Evolutionary conservation across 441 rosid genomes (phyloP).

Genomic region (Dalechampia spathulata): DNA sequence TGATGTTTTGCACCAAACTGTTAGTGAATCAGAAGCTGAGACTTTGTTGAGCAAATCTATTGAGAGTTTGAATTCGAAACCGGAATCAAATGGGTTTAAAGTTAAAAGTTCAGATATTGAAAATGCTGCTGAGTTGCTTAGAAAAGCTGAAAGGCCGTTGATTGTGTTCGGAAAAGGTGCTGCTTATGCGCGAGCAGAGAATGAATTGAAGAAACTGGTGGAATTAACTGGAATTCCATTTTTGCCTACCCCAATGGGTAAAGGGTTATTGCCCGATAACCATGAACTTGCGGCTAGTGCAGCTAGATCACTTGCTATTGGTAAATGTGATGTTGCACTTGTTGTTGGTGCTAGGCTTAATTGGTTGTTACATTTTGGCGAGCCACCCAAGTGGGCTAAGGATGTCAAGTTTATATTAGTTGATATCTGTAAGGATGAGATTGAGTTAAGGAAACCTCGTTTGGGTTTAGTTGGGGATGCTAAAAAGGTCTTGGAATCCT

Average conservation of each 20-base stretch:
- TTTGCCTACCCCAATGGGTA: slow-evolving; percentile 94
- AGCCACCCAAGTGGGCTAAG: slow-evolving; percentile 80
- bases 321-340: slow-evolving; percentile 86
- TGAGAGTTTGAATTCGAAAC: slow-evolving; percentile 10
- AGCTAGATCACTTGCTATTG: slow-evolving; percentile 88
- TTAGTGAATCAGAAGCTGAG: slow-evolving; percentile 62
- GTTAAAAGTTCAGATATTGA: slow-evolving; percentile 42
- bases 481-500: slow-evolving; percentile 45
- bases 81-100: slow-evolving; percentile 1
- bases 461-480: slow-evolving; percentile 84
- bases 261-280: slow-evolving; percentile 81
- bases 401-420: slow-evolving; percentile 78
- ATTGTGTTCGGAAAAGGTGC: slow-evolving; percentile 93
- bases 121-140: slow-evolving; percentile 50
- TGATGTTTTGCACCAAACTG: slow-evolving; percentile 71
- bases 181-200: slow-evolving; percentile 72
- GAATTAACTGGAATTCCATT: slow-evolving; percentile 79
- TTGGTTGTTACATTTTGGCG: slow-evolving; percentile 95
- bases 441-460: slow-evolving; percentile 67
- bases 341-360: slow-evolving; percentile 91
- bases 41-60: slow-evolving; percentile 33
- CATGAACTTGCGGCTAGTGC: slow-evolving; percentile 83
- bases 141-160: slow-evolving; percentile 71
- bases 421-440: slow-evolving; percentile 71
- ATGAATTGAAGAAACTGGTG: slow-evolving; percentile 57